Percentiles rank a stretch among this genome's conserved stretches.
These are phyloP conservation scores for Lactifluus pinguis DNA, from an alignment of 768 basidiomycete genomes.

Conservation along the genomic window DNA sequence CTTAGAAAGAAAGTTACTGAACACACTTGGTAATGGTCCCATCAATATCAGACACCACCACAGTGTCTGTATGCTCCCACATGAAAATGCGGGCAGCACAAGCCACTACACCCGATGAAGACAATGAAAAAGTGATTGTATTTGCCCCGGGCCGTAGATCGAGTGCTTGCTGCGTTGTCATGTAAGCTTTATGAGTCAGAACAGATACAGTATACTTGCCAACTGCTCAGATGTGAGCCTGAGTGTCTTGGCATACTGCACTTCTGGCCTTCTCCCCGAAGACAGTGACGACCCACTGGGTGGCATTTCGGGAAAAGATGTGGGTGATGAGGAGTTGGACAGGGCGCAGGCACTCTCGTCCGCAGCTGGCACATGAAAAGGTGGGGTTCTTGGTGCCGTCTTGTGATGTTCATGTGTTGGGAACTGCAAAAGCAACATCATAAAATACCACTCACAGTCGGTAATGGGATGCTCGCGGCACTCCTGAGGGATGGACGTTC, in stretches of 20 bases:
- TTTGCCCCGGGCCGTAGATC: constrained; percentile 83
- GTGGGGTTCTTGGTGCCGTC: neutral
- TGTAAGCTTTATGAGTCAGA: neutral
- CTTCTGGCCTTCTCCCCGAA: constrained; percentile 20
- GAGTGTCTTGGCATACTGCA: constrained; percentile 84
- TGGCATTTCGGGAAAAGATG: neutral
- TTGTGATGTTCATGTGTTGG: neutral
- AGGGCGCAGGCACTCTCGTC: neutral
- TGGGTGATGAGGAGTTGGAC: neutral
- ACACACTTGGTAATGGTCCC: constrained; percentile 96
- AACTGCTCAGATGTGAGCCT: constrained; percentile 92
- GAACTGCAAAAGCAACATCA: neutral
- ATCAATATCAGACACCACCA: constrained; percentile 96
- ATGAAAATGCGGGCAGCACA: constrained; percentile 92
- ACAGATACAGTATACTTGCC: constrained; percentile 35
- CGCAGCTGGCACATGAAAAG: neutral
- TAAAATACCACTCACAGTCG: neutral
- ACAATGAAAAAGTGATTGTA: constrained; percentile 87
- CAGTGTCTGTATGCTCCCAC: constrained; percentile 85
- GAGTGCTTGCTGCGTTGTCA: constrained; percentile 58
- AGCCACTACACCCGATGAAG: constrained; percentile 68
- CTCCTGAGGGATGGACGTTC: neutral
- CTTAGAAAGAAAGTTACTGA: neutral
- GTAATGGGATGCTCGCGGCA: neutral
- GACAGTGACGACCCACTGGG: neutral